Conservation (phyloP, 495 filamentous ascomycete genomes). For the Aspergillus asperescens region DNA sequence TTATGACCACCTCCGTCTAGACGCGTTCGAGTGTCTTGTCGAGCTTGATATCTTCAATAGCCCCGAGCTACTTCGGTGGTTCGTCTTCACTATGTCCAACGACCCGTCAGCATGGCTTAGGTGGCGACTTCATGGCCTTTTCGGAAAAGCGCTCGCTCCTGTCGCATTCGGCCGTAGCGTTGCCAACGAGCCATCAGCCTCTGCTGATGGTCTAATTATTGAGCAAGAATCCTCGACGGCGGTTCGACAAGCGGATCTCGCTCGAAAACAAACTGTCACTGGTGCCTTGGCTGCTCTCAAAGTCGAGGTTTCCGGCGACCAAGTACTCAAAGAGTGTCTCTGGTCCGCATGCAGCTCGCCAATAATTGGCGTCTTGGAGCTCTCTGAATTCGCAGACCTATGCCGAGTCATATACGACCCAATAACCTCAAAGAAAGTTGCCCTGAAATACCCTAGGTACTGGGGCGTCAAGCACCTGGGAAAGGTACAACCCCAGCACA, state of each 20-base stretch:
- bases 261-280: conserved; percentile 67
- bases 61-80: conserved; percentile 57
- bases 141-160: conserved; percentile 68
- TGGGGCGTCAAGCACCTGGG: conserved; percentile 63
- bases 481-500: conserved; percentile 35
- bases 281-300: conserved; percentile 73
- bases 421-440: conserved; percentile 55
- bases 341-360: conserved; percentile 74
- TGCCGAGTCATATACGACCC: conserved; percentile 69
- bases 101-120: conserved; percentile 82
- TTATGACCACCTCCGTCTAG: conserved; percentile 71
- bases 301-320: conserved; percentile 58
- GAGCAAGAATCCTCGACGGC: conserved; percentile 69
- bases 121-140: conserved; percentile 56
- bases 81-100: conserved; percentile 64
- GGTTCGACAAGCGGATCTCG: conserved; percentile 61
- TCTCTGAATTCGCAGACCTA: conserved; percentile 70
- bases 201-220: conserved; percentile 66
- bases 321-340: conserved; percentile 59
- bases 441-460: conserved; percentile 63
- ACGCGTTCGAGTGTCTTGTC: conserved; percentile 75
- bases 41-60: conserved; percentile 67
- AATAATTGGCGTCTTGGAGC: conserved; percentile 60
- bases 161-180: conserved; percentile 67
- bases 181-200: conserved; percentile 21